Percentiles rank a stretch among this genome's conserved stretches.
Conservation (phyloP, 2,329 filamentous ascomycete species). For the Aureobasidium pullulans region DNA sequence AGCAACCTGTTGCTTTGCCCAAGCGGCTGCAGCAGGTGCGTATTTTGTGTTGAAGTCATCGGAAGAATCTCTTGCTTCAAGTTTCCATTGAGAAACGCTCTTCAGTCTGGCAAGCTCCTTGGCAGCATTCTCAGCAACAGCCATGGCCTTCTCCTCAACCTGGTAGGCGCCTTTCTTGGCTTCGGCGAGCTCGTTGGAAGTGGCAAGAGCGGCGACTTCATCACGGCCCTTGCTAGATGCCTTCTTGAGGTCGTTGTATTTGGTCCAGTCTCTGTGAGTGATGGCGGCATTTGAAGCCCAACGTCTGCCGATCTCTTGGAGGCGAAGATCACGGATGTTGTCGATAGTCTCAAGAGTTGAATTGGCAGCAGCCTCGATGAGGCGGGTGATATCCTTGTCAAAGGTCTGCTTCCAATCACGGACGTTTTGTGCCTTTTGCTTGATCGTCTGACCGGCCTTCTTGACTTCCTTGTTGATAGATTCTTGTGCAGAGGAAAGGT, state of each 20-base stretch:
- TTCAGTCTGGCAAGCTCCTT: constrained; percentile 74
- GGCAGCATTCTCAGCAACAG: constrained; percentile 67
- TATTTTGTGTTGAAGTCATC: constrained; percentile 70
- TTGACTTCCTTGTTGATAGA: constrained; percentile 53
- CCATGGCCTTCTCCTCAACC: constrained; percentile 74
- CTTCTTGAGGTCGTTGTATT: constrained; percentile 81
- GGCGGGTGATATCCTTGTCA: constrained; percentile 59
- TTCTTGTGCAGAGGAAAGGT: constrained; percentile 46
- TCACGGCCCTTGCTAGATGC: constrained; percentile 78
- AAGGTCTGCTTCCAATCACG: constrained; percentile 69
- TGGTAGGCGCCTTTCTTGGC: constrained; percentile 62
- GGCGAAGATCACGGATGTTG: constrained; percentile 70
- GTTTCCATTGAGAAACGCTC: constrained; percentile 78
- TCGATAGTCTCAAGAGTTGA: constrained; percentile 78
- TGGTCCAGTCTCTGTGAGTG: constrained; percentile 95
- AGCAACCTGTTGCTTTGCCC: constrained; percentile 34
- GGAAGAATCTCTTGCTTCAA: constrained; percentile 62
- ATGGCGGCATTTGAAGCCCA: constrained; percentile 96
- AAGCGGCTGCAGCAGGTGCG: constrained; percentile 50
- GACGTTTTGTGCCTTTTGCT: constrained; percentile 67
- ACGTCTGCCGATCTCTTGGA: constrained; percentile 83
- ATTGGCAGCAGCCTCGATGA: constrained; percentile 66
- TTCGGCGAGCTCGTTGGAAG: constrained; percentile 62
- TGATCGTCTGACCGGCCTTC: constrained; percentile 62
- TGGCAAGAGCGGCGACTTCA: constrained; percentile 70